Evolutionary conservation across 352 stramenopile genomes (phyloP).

Genomic region (Phytophthora macrochlamydospora): DNA sequence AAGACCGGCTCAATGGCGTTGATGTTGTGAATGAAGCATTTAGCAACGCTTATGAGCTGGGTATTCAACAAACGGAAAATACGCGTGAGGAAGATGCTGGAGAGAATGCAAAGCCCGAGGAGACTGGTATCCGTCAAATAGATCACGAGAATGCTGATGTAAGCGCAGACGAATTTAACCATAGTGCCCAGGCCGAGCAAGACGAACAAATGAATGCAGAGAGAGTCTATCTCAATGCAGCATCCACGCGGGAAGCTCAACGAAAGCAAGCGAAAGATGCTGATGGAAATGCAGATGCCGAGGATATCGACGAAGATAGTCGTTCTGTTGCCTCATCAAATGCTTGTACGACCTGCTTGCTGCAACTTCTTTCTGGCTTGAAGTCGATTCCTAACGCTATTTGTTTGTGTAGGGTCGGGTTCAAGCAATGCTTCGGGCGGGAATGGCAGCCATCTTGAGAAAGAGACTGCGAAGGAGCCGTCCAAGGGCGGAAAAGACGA

Average conservation of each 20-base stretch:
- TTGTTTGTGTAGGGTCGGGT: constrained; percentile 27
- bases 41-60: too few species aligned
- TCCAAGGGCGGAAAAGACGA: constrained; percentile 38
- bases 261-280: constrained; percentile 21
- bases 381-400: not conserved
- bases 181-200: too few species aligned
- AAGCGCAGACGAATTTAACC: not conserved
- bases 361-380: not conserved
- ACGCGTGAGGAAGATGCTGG: too few species aligned
- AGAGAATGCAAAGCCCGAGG: too few species aligned
- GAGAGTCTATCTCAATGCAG: too few species aligned
- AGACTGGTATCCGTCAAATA: not conserved
- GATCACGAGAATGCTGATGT: not conserved
- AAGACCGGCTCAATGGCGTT: too few species aligned
- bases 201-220: too few species aligned
- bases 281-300: constrained; percentile 17
- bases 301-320: constrained; percentile 40
- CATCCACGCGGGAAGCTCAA: too few species aligned
- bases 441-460: constrained; percentile 18
- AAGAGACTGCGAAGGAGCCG: constrained; percentile 21
- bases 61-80: too few species aligned
- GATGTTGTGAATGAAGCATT: too few species aligned
- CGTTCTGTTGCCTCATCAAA: constrained; percentile 31
- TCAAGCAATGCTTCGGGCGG: constrained; percentile 31
- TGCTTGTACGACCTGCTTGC: constrained; percentile 22